Conservation (phyloP, 768 basidiomycete genomes). For the Termitomyces sp. region DNA sequence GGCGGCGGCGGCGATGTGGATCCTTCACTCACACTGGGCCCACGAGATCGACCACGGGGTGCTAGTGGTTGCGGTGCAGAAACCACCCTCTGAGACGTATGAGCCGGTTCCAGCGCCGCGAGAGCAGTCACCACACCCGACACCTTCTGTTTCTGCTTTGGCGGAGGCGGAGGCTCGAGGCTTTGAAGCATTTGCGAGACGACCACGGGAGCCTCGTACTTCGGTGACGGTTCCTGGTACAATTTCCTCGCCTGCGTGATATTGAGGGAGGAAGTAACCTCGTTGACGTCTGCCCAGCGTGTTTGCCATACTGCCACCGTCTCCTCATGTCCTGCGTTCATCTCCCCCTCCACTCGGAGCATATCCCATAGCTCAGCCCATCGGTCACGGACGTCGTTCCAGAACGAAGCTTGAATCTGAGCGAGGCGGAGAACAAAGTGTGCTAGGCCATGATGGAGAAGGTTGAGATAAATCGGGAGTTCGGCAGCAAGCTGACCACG, state of each 20-base stretch:
- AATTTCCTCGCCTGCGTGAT: constrained; percentile 28
- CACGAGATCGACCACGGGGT: constrained; percentile 25
- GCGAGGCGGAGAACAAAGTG: constrained; percentile 52
- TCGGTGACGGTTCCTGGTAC: constrained; percentile 24
- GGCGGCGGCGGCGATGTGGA: constrained; percentile 10
- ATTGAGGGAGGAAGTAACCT: constrained; percentile 35
- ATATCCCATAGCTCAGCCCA: constrained; percentile 90
- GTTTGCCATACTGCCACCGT: constrained; percentile 70
- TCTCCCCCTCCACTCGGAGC: constrained; percentile 67
- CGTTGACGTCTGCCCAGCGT: constrained; percentile 68
- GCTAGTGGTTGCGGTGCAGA: constrained; percentile 29
- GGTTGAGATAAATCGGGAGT: constrained; percentile 59
- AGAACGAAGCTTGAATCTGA: constrained; percentile 59
- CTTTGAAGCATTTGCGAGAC: constrained; percentile 11
- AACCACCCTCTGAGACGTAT: constrained; percentile 21
- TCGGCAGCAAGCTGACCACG: constrained; percentile 71
- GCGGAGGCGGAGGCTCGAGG: constrained; percentile 17
- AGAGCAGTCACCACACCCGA: constrained; percentile 21
- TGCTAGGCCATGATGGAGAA: constrained; percentile 61
- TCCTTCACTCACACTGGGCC: constrained; percentile 23
- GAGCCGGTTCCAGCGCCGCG: constrained; percentile 27
- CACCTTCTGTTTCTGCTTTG: constrained; percentile 6
- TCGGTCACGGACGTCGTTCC: constrained; percentile 53
- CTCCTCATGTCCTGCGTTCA: constrained; percentile 65
- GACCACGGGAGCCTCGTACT: constrained; percentile 6